A percentile compares a stretch with the other conserved stretches of the same genome.
Evolutionary conservation across 2,329 filamentous ascomycete genomes (phyloP).

Genomic region (Microsporum ferrugineum): DNA sequence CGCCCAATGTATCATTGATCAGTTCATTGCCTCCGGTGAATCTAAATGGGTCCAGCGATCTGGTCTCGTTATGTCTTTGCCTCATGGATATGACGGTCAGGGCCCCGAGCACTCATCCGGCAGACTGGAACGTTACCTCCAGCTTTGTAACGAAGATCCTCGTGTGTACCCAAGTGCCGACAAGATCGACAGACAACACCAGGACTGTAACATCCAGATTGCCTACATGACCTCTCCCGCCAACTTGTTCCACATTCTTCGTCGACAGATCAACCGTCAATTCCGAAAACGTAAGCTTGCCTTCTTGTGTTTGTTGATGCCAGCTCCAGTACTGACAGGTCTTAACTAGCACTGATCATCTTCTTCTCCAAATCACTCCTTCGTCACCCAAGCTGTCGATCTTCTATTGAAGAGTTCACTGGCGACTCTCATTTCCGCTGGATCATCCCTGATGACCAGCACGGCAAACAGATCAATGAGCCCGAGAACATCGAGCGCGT

Average conservation of each 20-base stretch:
- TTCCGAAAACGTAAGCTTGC: conserved; percentile 86
- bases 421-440: conserved; percentile 89
- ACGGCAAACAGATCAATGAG: conserved; percentile 63
- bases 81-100: conserved; percentile 96
- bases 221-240: conserved; percentile 93
- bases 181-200: conserved; percentile 91
- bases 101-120: conserved; percentile 97
- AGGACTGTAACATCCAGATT: conserved; percentile 99
- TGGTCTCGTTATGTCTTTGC: conserved; percentile 88
- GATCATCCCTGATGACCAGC: conserved; percentile 86
- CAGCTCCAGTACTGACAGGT: conserved; percentile 13
- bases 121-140: conserved; percentile 91
- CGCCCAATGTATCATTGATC: conserved; percentile 96
- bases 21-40: conserved; percentile 96
- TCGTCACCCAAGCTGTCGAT: conserved; percentile 85
- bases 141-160: conserved; percentile 94
- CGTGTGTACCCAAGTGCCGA: conserved; percentile 79
- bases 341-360: conserved; percentile 62
- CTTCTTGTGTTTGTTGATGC: background rate
- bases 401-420: conserved; percentile 78
- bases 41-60: conserved; percentile 98
- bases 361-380: conserved; percentile 98
- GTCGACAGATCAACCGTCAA: conserved; percentile 96
- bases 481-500: conserved; percentile 87
- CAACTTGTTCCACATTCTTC: conserved; percentile 92